These are phyloP conservation scores for Musa balbisiana DNA, from an alignment of 202 grass and related monocot species.

Conservation along the genomic window DNA sequence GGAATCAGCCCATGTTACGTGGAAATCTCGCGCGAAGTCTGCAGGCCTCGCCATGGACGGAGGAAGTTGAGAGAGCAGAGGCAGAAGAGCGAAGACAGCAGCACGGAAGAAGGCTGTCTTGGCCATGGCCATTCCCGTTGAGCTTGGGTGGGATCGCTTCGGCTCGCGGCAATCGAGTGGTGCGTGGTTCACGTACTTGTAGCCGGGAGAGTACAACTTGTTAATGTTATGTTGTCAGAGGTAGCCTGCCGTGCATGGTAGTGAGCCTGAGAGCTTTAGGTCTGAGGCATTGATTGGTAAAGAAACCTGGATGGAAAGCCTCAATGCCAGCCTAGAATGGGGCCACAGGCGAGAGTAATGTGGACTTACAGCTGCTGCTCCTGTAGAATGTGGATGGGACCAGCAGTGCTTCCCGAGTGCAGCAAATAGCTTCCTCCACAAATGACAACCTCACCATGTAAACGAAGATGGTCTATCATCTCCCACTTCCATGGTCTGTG, in stretches of 20 bases:
- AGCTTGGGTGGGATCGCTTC: not conserved
- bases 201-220: not conserved
- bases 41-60: conserved; percentile 23
- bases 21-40: conserved; percentile 31
- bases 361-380: too few relatives aligned
- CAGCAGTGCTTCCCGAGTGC: too few relatives aligned
- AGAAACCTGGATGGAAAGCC: too few relatives aligned
- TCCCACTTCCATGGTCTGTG: too few relatives aligned
- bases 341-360: too few relatives aligned
- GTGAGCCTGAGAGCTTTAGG: not conserved
- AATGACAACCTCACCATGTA: too few relatives aligned
- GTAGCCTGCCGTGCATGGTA: not conserved
- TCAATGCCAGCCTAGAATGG: too few relatives aligned
- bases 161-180: not conserved
- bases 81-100: conserved; percentile 3
- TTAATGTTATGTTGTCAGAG: not conserved
- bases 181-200: not conserved
- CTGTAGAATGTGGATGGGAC: too few relatives aligned
- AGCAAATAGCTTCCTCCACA: too few relatives aligned
- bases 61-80: not conserved
- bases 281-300: too few relatives aligned
- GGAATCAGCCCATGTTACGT: conserved; percentile 33
- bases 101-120: not conserved
- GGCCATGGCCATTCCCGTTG: not conserved
- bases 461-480: too few relatives aligned